Base-by-base conservation (phyloP, 345 rosid species). In the Dovyalis caffra region DNA sequence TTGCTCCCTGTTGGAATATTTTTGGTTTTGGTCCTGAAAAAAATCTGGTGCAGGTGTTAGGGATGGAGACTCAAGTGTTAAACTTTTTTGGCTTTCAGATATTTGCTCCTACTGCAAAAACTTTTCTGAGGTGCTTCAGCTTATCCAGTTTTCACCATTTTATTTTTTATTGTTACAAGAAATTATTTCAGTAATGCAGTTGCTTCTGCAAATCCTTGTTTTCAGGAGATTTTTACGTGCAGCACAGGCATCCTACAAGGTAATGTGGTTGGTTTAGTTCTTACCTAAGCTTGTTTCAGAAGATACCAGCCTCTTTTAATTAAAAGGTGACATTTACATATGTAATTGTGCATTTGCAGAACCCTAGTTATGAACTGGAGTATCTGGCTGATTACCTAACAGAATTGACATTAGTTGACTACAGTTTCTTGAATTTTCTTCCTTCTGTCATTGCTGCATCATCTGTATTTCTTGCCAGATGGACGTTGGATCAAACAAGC, bases 381-480 rank as follows among this genome's bases (percentile, higher is more conserved):
- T 91, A 77, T 83, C 73, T 95, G 78, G 91, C 97, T 32, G 85
- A 91, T 74, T 94, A 92, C 81, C 86, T 92, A 1, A 87, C 93
- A 61, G 98, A 95, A 80, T 72, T 95, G 81, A 85, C 99, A 35
- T 72, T 95, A 71, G n/a, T 85, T 5, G 91, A 92, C 62, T 85
- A 85, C 12, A 67, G 71, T 28, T 92, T 92, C 87, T 71, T 95
- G 83, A 90, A 78, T 63, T 90, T 81, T 33, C 86, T 88, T 61
- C 99, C 99, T 73, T 95, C 99, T 33, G 71, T 87, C 33, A 82
- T 90, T 70, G 97, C 99, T 78, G 97, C 99, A 23, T 91, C 99
- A 9, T 91, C 97, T 64, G 92, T 95, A 31, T 91, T 95, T 79
- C 97, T 95, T 14, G 95, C 97, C 66, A 87, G 85, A 82, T 95